Conservation (phyloP, 179 eudicot genomes). For the Beta macrorhiza region DNA sequence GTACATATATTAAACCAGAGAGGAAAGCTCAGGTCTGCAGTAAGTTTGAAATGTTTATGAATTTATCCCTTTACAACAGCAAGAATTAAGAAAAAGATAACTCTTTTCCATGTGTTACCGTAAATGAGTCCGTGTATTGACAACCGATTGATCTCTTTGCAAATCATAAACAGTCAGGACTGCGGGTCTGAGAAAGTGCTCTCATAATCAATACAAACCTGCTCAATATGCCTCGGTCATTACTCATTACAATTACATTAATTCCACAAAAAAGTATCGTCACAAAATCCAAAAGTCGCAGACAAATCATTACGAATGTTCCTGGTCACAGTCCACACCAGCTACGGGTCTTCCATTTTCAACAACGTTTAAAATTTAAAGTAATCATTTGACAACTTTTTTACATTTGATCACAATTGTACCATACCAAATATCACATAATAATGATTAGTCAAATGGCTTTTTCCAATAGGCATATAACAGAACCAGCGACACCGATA, state of each 20-base stretch:
- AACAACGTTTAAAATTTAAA: background rate
- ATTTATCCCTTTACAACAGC: background rate
- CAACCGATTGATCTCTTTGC: background rate
- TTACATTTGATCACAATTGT: background rate
- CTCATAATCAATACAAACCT: background rate
- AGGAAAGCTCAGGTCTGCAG: too few species aligned
- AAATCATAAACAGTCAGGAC: background rate
- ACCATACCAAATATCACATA: background rate
- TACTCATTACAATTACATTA: background rate
- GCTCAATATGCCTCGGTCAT: background rate
- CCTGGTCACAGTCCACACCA: background rate
- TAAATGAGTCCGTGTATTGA: background rate
- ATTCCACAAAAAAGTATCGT: background rate
- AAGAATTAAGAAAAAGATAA: background rate
- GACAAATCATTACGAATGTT: background rate
- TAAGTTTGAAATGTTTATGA: background rate
- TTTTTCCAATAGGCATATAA: background rate
- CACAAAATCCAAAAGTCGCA: background rate
- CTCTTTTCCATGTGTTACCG: background rate
- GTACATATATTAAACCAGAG: background rate
- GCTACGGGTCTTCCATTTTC: background rate
- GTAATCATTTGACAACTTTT: background rate
- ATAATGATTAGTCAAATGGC: background rate
- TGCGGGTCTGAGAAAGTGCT: background rate
- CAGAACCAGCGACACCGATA: background rate